A percentile compares a stretch with the other conserved stretches of the same genome.
Conservation (phyloP, 164 flowering plant genomes). For the Kalanchoe fedtschenkoi region DNA sequence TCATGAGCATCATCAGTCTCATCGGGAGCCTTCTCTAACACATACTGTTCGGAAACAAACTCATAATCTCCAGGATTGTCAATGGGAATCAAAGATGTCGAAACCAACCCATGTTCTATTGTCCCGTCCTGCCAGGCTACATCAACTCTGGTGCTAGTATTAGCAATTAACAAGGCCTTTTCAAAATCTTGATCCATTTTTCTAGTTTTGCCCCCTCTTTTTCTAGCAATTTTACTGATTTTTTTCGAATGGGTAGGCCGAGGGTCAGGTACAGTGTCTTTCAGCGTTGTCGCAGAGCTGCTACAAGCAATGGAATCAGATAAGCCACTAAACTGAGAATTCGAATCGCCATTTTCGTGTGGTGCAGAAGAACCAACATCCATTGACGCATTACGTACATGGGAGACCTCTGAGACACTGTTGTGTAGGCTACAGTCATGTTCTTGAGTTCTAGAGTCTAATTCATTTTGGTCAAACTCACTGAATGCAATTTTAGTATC, state of each 20-base stretch:
- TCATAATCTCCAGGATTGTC: slow-evolving; percentile 95
- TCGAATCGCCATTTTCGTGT: slow-evolving; percentile 23
- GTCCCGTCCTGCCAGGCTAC: slow-evolving; percentile 93
- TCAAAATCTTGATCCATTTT: slow-evolving; percentile 77
- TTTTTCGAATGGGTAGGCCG: slow-evolving; percentile 74
- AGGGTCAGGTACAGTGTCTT: slow-evolving; percentile 48
- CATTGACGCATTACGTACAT: slow-evolving; percentile 24
- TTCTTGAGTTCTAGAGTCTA: slow-evolving; percentile 20
- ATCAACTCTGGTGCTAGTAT: slow-evolving; percentile 69
- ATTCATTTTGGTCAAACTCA: slow-evolving; percentile 23
- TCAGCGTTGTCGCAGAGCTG: slow-evolving; percentile 37
- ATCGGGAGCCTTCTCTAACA: slow-evolving; percentile 78
- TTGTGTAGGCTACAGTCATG: slow-evolving; percentile 31
- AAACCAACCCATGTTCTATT: slow-evolving; percentile 32
- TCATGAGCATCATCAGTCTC: slow-evolving; percentile 46
- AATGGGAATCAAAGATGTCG: slow-evolving; percentile 65
- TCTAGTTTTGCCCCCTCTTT: slow-evolving; percentile 58
- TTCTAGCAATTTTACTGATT: slow-evolving; percentile 58
- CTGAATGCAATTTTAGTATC: slow-evolving; percentile 20
- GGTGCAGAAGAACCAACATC: slow-evolving; percentile 25
- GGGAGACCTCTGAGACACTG: slow-evolving; percentile 24
- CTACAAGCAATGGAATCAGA: slow-evolving; percentile 34
- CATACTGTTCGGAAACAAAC: slow-evolving; percentile 89
- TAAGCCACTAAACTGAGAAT: slow-evolving; percentile 15
- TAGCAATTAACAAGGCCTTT: slow-evolving; percentile 61